A percentile compares a stretch with the other conserved stretches of the same genome.
These are phyloP conservation scores for Boletus eberwhitei DNA, from an alignment of 768 basidiomycete species.

Conservation along the genomic window DNA sequence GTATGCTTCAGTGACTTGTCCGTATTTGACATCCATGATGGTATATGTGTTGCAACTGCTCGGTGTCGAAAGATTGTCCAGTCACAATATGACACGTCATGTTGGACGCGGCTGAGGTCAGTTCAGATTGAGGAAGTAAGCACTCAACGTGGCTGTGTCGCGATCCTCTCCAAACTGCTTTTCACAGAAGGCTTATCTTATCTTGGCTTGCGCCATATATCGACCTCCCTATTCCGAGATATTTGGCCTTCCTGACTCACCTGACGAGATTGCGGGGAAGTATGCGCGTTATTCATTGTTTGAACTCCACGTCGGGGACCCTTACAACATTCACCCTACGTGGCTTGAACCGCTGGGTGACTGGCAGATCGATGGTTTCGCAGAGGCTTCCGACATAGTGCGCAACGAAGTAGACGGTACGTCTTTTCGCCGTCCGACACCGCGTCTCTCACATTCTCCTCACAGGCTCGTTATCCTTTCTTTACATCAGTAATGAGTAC, in stretches of 20 bases:
- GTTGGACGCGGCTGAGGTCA: slow-evolving; percentile 22
- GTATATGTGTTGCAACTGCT: slow-evolving; percentile 32
- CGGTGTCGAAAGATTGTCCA: slow-evolving; percentile 9
- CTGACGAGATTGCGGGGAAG: slow-evolving; percentile 4
- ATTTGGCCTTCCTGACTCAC: slow-evolving; percentile 21
- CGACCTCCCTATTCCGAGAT: slow-evolving; percentile 16
- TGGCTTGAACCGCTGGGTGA: slow-evolving; percentile 48
- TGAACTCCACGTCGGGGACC: slow-evolving; percentile 25
- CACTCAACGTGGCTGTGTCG: background rate
- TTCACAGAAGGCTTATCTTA: slow-evolving; percentile 24
- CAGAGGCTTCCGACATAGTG: slow-evolving; percentile 44
- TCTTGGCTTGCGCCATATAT: slow-evolving; percentile 46
- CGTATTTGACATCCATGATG: slow-evolving; percentile 53
- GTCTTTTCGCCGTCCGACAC: slow-evolving; percentile 11
- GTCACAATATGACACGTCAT: slow-evolving; percentile 8
- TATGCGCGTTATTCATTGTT: slow-evolving; percentile 21
- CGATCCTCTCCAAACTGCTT: background rate
- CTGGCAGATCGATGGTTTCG: slow-evolving; percentile 51
- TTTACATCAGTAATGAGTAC: slow-evolving; percentile 41
- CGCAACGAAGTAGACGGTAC: slow-evolving; percentile 46
- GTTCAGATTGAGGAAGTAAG: slow-evolving; percentile 22
- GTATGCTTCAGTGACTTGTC: slow-evolving; percentile 45
- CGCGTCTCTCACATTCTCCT: slow-evolving; percentile 11
- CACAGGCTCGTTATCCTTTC: slow-evolving; percentile 23
- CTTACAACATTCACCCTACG: slow-evolving; percentile 13